Conservation (phyloP, 2,329 filamentous ascomycete genomes). For the Aspergillus sp. region DNA sequence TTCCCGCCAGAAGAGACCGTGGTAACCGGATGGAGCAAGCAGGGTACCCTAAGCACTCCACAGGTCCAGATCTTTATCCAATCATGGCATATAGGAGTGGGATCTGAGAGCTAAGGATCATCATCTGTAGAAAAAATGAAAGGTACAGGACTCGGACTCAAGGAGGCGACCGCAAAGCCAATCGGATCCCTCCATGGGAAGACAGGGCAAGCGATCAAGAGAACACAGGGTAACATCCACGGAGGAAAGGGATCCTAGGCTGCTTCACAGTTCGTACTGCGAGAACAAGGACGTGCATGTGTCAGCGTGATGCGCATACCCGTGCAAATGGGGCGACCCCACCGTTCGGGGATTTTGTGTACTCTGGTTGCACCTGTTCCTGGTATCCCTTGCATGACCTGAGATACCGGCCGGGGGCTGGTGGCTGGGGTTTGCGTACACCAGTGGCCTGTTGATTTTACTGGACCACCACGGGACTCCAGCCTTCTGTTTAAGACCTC, state of each 20-base stretch:
- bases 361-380: constrained; percentile 5
- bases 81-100: background rate
- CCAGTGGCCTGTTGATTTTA: background rate
- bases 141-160: background rate
- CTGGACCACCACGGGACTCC: background rate
- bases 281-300: background rate
- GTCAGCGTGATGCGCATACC: constrained; percentile 6
- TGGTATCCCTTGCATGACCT: background rate
- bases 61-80: background rate
- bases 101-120: background rate
- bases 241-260: background rate
- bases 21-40: background rate
- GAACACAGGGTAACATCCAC: background rate
- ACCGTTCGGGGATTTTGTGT: constrained; percentile 7
- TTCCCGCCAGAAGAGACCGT: background rate
- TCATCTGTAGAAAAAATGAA: background rate
- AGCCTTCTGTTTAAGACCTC: background rate
- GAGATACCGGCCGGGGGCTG: background rate
- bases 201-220: background rate
- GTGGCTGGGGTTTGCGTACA: background rate
- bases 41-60: background rate
- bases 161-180: background rate
- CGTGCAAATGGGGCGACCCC: background rate
- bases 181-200: background rate
- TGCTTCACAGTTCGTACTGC: background rate